Evolutionary conservation across 1,139 yeast genomes (phyloP), one percentile per base, ranked within the genome.

Genomic region (Sugiyamaella sp.): DNA sequence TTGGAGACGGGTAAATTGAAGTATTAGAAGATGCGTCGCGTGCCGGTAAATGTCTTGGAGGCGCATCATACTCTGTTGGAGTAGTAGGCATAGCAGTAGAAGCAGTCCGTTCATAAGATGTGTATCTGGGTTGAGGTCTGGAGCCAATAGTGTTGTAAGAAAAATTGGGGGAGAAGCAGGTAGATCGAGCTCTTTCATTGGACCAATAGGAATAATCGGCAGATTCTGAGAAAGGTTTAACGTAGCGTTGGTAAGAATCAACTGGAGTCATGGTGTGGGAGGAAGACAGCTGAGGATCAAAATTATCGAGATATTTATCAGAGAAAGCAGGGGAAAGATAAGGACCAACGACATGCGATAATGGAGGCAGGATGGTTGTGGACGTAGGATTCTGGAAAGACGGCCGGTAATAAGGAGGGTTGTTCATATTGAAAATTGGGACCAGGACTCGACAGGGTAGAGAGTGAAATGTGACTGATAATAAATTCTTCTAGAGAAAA

Each of bases 71-170:
- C n/a, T 14, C 24, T 3, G 39, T 12, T 32, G 27, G 19, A 43
- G 37, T 33, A 17, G 22, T 20, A 8, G 21, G 33, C 3, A 4
- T n/a, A 4, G n/a, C n/a, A 4, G 48, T 14, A 14, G 37, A 21
- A 22, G 48, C 24, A 20, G 41, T 16, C 16, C 48, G 21, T 33
- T 33, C 48, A 16, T 22, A 44, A 44, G 41, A 44, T 14, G 19
- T 44, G 22, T 44, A 14, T 44, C 39, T 10, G 12, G 48, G 48
- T 21, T 32, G 48, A 35, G 17, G 33, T 33, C 17, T 27, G 32
- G 19, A 24, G 4, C 16, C 19, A 17, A 22, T 10, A 22, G 14
- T n/a, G 8, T 25, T 20, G n/a, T 38, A 20, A 5, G 27, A 25
- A n/a, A 33, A 33, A 3, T 35, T 38, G 6, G 32, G 48, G 8